Percentiles rank a stretch among this genome's conserved stretches.
Evolutionary conservation across 2,329 filamentous ascomycete species (phyloP).

Genomic region (Aspergillus sclerotialis): DNA sequence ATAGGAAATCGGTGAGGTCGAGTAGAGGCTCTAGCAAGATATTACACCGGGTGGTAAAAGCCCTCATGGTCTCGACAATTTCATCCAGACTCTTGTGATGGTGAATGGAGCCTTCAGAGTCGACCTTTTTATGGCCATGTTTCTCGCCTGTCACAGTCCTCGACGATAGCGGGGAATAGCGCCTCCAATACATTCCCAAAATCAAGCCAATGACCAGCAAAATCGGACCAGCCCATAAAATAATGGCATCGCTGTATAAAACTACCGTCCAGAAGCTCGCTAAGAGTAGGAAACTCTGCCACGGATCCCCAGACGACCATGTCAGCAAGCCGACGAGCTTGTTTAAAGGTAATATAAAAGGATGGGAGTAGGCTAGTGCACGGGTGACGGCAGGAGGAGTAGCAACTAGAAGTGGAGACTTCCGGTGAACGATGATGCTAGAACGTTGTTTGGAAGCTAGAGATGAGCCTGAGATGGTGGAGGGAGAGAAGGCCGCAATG

Average conservation of each 20-base stretch:
- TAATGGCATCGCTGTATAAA: constrained; percentile 77
- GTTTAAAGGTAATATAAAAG: constrained; percentile 85
- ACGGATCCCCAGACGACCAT: constrained; percentile 90
- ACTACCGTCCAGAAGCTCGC: constrained; percentile 77
- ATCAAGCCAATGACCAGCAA: constrained; percentile 74
- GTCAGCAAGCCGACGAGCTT: constrained; percentile 76
- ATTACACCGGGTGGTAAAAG: constrained; percentile 87
- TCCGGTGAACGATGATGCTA: constrained; percentile 92
- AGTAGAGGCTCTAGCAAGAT: constrained; percentile 84
- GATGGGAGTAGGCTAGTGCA: constrained; percentile 90
- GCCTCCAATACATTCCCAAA: constrained; percentile 81
- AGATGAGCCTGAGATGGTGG: constrained; percentile 63
- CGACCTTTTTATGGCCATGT: constrained; percentile 44
- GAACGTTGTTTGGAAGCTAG: constrained; percentile 70
- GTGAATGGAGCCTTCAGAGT: constrained; percentile 59
- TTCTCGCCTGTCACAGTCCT: constrained; percentile 68
- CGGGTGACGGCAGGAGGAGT: constrained; percentile 93
- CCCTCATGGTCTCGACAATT: constrained; percentile 87
- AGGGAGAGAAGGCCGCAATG: constrained; percentile 82
- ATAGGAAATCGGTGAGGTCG: constrained; percentile 85
- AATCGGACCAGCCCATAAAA: constrained; percentile 75
- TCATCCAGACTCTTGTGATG: constrained; percentile 95
- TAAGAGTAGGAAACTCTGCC: constrained; percentile 92
- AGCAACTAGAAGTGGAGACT: constrained; percentile 83
- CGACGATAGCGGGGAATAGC: constrained; percentile 84